phyloP scores from a whole-genome alignment of 2,329 filamentous ascomycete species.

The Apiospora pterosperma region DNA sequence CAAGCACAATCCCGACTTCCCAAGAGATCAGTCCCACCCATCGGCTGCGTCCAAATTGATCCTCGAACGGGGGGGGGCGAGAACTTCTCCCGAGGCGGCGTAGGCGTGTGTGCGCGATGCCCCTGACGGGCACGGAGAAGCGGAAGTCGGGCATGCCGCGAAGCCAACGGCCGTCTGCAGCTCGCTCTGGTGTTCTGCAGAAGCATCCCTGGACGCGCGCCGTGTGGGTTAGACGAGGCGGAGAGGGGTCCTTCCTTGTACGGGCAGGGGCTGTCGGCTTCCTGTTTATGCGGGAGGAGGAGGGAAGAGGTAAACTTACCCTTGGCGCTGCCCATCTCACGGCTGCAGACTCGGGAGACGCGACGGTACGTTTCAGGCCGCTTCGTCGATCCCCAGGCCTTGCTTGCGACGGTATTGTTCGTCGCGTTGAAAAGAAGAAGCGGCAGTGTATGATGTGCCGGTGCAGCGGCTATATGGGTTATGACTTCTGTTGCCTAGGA shows the following conservation, averaged over 20 bases:
- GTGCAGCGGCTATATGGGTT: neutral
- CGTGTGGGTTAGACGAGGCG: neutral
- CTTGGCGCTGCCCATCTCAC: neutral
- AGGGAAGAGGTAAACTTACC: neutral
- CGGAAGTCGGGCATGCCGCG: neutral
- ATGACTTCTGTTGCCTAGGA: neutral
- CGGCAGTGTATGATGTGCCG: no score
- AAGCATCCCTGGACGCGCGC: neutral
- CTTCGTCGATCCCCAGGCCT: neutral
- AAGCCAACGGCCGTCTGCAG: neutral
- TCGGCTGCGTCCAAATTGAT: no score
- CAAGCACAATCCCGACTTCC: no score
- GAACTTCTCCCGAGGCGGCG: neutral
- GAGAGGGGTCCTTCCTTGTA: no score
- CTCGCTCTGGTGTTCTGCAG: neutral
- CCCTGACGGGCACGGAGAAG: neutral
- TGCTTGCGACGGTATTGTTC: no score
- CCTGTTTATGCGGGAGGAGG: no score
- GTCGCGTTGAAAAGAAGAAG: no score
- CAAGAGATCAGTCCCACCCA: no score
- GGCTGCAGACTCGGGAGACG: neutral
- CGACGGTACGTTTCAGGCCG: neutral
- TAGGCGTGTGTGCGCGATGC: neutral
- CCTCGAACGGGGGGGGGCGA: no score
- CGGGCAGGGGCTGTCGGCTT: no score